phyloP scores from a whole-genome alignment of 306 rosid genomes.

The Vigna trinervia region DNA sequence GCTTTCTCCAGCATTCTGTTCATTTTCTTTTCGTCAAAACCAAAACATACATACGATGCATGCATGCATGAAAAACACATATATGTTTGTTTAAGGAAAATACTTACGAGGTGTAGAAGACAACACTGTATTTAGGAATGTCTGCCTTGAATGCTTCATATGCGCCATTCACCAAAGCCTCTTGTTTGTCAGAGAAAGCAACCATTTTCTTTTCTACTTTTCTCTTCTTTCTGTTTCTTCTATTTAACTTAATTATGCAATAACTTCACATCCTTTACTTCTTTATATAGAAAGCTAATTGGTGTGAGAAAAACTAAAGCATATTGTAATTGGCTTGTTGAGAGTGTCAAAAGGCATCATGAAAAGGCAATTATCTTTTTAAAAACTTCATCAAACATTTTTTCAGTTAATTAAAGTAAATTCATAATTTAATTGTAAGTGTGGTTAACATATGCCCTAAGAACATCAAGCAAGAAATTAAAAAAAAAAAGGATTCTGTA shows the following conservation, averaged over 20 bases:
- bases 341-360: too few species aligned
- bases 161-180: conserved; percentile 37
- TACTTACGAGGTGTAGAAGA: conserved; percentile 45
- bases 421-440: too few species aligned
- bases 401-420: too few species aligned
- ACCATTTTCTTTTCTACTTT: background rate
- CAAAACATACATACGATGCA: background rate
- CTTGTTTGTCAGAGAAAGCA: conserved; percentile 35
- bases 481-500: too few species aligned
- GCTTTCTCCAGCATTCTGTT: conserved; percentile 47
- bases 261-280: background rate
- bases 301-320: too few species aligned
- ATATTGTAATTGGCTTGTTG: too few species aligned
- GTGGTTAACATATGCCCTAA: too few species aligned
- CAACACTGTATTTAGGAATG: conserved; percentile 32
- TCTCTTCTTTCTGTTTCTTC: background rate
- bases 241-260: background rate
- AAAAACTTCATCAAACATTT: too few species aligned
- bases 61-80: background rate
- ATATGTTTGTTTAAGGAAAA: background rate
- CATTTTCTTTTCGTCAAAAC: background rate
- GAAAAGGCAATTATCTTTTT: too few species aligned
- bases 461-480: too few species aligned
- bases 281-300: background rate
- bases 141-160: conserved; percentile 36